Evolutionary conservation across 345 rosid genomes (phyloP), one percentile per base, ranked within the genome.

Genomic region (Citrus maxima): DNA sequence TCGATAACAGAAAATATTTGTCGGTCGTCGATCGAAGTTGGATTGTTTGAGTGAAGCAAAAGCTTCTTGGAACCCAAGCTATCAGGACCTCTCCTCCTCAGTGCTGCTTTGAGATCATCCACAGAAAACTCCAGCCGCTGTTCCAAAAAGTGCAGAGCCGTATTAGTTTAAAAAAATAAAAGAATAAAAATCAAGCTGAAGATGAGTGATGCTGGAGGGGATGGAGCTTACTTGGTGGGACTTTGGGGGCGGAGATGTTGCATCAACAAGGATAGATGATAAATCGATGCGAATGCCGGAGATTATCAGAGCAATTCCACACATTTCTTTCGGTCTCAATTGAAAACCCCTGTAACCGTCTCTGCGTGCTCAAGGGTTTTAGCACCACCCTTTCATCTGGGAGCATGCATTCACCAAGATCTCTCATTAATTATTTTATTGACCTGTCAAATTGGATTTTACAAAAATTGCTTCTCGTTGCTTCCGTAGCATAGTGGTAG

Each of bases 401-500:
- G 46, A 9, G 46, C 14, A 3, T 13, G 55, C 14, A 37, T 6
- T 38, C 10, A 7, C 1, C 42, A 2, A 2, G 9, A 0, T 49
- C 18, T 3, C 0, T 16, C 56, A 16, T 13, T 6, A 51, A 42
- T 10, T 42, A 1, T 10, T 46, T 12, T 3, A 46, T 46, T 12
- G 0, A 0, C 1, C 51, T 12, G 51, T 3, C 51, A 46, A 42
- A 46, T 12, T 1, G 18, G 0, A 1, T 3, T 12, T 3, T 3
- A 1, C 3, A 0, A 13, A 46, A 13, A 0, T 3, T 0, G 18
- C 51, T 0, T 9, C 32, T 10, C 16, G 13, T 1, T 24, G 82
- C 77, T 63, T 89, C 88, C 86, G 89, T 92, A 90, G 95, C 97
- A 95, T 92, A 90, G 97, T 90, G 98, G 98, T 89, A 92, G 90